A percentile compares a stretch with the other conserved stretches of the same genome.
Conservation (phyloP, 2,329 filamentous ascomycete genomes). For the Phaeosphaeriaceae sp. region DNA sequence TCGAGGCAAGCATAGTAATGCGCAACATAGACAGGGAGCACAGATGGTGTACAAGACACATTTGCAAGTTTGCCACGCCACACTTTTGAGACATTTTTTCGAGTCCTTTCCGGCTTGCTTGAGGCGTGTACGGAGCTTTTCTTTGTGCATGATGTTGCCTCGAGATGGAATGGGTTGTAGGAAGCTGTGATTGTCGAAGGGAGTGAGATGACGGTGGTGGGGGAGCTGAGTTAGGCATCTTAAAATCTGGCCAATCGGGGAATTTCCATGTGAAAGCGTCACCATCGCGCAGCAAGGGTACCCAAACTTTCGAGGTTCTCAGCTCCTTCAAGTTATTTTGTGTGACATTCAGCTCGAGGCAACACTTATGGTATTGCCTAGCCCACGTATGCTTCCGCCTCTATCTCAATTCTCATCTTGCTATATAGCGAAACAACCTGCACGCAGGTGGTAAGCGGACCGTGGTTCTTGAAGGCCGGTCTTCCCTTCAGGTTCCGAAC, state of each 20-base stretch:
- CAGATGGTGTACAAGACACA: slow-evolving; percentile 21
- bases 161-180: background rate
- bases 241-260: slow-evolving; percentile 6
- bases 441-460: slow-evolving; percentile 31
- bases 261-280: background rate
- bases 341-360: background rate
- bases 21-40: slow-evolving; percentile 24
- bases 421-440: slow-evolving; percentile 27
- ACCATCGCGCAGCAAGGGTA: background rate
- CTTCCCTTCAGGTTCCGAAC: slow-evolving; percentile 24
- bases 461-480: slow-evolving; percentile 27
- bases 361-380: background rate
- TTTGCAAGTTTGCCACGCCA: slow-evolving; percentile 20
- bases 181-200: background rate
- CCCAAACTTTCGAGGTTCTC: background rate
- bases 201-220: background rate
- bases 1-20: slow-evolving; percentile 12
- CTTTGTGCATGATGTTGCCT: slow-evolving; percentile 5
- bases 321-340: background rate
- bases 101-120: slow-evolving; percentile 16
- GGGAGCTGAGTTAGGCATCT: slow-evolving; percentile 1
- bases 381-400: slow-evolving; percentile 26
- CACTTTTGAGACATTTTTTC: slow-evolving; percentile 8
- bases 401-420: slow-evolving; percentile 34
- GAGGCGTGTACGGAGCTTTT: slow-evolving; percentile 8